These are phyloP conservation scores for Wickerhamomyces sp. DNA, from an alignment of 1,139 yeast species.

Conservation along the genomic window DNA sequence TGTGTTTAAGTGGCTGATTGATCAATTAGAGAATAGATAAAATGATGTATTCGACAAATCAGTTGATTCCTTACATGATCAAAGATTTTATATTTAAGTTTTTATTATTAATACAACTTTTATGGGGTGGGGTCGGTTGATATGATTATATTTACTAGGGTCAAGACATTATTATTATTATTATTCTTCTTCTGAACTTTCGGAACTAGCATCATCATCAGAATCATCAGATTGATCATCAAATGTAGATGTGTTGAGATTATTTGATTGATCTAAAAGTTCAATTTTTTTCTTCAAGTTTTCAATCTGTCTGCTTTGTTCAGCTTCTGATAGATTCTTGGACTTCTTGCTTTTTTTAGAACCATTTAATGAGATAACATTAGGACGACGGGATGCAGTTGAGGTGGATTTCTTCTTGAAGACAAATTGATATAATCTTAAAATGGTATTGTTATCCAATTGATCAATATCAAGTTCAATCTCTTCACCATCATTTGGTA, in stretches of 20 bases:
- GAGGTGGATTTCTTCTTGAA: slow-evolving; percentile 27
- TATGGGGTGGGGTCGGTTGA: too few species aligned
- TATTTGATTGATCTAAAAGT: slow-evolving; percentile 51
- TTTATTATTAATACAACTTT: too few species aligned
- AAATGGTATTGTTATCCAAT: slow-evolving; percentile 77
- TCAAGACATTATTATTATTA: not conserved
- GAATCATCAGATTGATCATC: slow-evolving; percentile 35
- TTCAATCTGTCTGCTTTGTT: slow-evolving; percentile 75
- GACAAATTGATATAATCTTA: slow-evolving; percentile 65
- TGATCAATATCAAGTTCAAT: slow-evolving; percentile 96
- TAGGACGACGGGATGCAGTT: slow-evolving; percentile 13
- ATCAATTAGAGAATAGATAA: too few species aligned
- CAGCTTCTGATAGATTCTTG: slow-evolving; percentile 52
- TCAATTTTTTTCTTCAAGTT: slow-evolving; percentile 79
- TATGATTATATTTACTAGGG: not conserved
- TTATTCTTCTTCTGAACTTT: slow-evolving; percentile 65
- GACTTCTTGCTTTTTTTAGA: slow-evolving; percentile 27
- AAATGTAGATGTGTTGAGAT: slow-evolving; percentile 23
- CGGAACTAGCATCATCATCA: slow-evolving; percentile 43
- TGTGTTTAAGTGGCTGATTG: too few species aligned
- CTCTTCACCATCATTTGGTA: slow-evolving; percentile 68
- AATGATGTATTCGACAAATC: too few species aligned
- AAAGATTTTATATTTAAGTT: too few species aligned
- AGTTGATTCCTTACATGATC: too few species aligned
- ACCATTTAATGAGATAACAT: slow-evolving; percentile 8